phyloP scores from a whole-genome alignment of 2,329 filamentous ascomycete genomes.

The Aspergillus proliferans region DNA sequence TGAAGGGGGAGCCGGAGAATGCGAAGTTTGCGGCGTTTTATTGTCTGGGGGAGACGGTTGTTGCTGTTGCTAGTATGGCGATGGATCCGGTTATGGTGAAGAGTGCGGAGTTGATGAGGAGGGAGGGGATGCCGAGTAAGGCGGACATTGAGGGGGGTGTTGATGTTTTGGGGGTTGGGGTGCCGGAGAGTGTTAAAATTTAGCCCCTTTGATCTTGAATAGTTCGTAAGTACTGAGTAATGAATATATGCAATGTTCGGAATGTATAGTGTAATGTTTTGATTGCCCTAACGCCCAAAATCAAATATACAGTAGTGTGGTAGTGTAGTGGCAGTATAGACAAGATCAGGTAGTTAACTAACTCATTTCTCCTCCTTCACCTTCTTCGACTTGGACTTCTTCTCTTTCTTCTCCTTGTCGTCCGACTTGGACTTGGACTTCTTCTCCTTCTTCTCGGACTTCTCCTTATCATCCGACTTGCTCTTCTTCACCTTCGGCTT shows the following conservation, averaged over 20 bases:
- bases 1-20: slow-evolving; percentile 70
- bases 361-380: slow-evolving; percentile 6
- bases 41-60: slow-evolving; percentile 73
- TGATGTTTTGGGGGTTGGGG: slow-evolving; percentile 34
- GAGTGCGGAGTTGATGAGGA: slow-evolving; percentile 75
- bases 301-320: neutral
- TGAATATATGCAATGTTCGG: too few species aligned
- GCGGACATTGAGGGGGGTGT: slow-evolving; percentile 58
- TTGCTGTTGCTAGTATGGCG: slow-evolving; percentile 87
- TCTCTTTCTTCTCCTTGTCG: slow-evolving; percentile 17
- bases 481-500: slow-evolving; percentile 12
- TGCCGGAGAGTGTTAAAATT: slow-evolving; percentile 18
- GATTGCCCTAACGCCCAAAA: slow-evolving; percentile 17
- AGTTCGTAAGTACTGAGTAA: neutral
- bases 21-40: slow-evolving; percentile 88
- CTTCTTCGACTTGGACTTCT: slow-evolving; percentile 19
- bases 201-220: slow-evolving; percentile 3
- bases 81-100: slow-evolving; percentile 82
- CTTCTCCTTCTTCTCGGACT: slow-evolving; percentile 11
- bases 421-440: slow-evolving; percentile 20
- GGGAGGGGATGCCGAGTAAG: slow-evolving; percentile 77
- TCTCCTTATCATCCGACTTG: slow-evolving; percentile 15
- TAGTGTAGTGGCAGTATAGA: slow-evolving; percentile 1
- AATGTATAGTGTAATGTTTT: slow-evolving; percentile 6
- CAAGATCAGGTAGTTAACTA: neutral